Evolutionary conservation across 768 basidiomycete genomes (phyloP), one percentile per base, ranked within the genome.

Genomic region (Tricholoma sp.): DNA sequence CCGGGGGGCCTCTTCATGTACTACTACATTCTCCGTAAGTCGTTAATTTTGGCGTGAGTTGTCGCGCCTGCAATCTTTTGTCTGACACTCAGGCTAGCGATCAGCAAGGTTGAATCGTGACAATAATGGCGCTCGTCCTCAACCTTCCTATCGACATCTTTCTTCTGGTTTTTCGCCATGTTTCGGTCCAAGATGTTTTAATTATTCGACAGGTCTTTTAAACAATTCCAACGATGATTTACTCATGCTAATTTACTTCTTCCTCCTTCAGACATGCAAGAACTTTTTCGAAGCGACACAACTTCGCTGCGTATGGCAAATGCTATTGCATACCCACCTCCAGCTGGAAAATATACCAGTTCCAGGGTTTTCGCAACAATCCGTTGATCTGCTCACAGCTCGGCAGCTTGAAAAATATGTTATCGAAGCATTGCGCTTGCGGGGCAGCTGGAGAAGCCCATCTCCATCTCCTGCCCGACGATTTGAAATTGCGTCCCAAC

Each of bases 81-180:
- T 18, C 10, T 10, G 15, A 32, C n/a, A 11, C 18, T 10, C 18
- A 10, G 24, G 11, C n/a, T 20, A 11, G 8, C 20, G 15, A 6
- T 33, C 24, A 24, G 24, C 24, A 24, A 4, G 20, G 6, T 1
- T 47, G 5, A 12, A 29, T 20, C 17, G 52, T 29, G 13, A 37
- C 37, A 29, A 18, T 45, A 17, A 60, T 61, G 59, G 17, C 55
- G 11, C 49, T 50, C 24, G 54, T 65, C 20, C 47, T 62, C 49
- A 54, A 64, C 24, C 72, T 85, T 1, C 82, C 84, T 2, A 65
- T 72, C 36, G 83, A 86, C 57, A 59, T 86, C 52, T 66, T 78
- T 57, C 68, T 80, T 24, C 54, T 72, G 10, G 66, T 85, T 49
- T 66, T 83, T 56, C 57, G 61, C 6, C 63, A 76, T 58, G 70